Evolutionary conservation across 352 stramenopile genomes (phyloP), one percentile per base, ranked within the genome.

Genomic region (Globisporangium middletonii): DNA sequence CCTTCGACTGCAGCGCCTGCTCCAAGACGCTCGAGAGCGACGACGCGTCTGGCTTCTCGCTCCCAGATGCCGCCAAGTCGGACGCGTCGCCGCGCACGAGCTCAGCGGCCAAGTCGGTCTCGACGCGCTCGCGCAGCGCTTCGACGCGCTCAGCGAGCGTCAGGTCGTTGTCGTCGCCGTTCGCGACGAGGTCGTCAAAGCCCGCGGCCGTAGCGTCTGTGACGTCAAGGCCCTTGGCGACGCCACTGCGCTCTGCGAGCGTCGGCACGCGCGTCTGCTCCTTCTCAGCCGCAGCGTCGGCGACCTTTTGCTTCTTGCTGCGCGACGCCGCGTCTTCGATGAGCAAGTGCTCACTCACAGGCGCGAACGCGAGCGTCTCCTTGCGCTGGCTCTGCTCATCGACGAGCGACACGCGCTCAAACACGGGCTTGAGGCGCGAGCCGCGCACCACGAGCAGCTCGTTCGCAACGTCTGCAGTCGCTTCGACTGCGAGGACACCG

Each of bases 1-100:
- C 85, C 59, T 90, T 89, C 41, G 85, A 83, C 67, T 94, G 83
- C 41, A 94, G 66, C 19, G 85, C 83, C 65, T 94, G 85, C 62
- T 92, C 83, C 12, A 94, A 65, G 38, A 94, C 78, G 67, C 73
- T 84, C 46, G 83, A 82, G 35, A 94, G 74, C 23, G 85, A 94
- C 50, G 84, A 90, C 37, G 84, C 84, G 62, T 94, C 78, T n/a
- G 82, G 78, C 57, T 86, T 83, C 48, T 84, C 69, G 35, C 57
- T 58, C 7, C 33, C 19, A 2, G 30, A 13, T 23, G 68, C 62
- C 30, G 73, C 67, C 28, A 64, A 53, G 47, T 75, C 77, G 2
- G 64, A 64, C 4, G 63, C 57, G 35, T 86, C 77, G 2, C 72
- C 75, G 52, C 75, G 76, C 41, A 57, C 75, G 49, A 92, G 64